Evolutionary conservation across 2,329 filamentous ascomycete genomes (phyloP).

Genomic region (Sclerotinia glacialis): DNA sequence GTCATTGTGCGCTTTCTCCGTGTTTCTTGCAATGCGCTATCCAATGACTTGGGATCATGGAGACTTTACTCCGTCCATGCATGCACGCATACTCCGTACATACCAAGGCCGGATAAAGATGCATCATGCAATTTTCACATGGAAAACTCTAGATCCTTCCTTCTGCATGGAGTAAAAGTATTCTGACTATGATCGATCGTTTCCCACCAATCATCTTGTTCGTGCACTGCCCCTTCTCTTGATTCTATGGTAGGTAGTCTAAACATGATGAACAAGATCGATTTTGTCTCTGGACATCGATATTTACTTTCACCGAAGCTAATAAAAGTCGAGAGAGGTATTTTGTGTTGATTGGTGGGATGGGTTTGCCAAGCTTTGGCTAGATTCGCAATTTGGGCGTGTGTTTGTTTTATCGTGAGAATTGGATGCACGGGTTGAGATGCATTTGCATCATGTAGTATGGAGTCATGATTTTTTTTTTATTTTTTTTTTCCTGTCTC

Average conservation of each 20-base stretch:
- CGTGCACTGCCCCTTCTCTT: conserved; percentile 4
- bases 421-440: neutral
- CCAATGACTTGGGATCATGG: too few relatives aligned
- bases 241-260: too few relatives aligned
- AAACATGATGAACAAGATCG: too few relatives aligned
- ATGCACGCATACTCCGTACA: too few relatives aligned
- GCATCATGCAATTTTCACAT: neutral
- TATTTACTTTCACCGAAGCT: neutral
- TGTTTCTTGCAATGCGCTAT: too few relatives aligned
- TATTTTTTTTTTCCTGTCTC: neutral
- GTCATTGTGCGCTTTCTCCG: neutral
- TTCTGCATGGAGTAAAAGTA: too few relatives aligned
- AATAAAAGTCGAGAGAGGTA: neutral
- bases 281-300: conserved; percentile 1
- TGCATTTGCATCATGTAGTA: conserved; percentile 3
- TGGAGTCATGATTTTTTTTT: neutral
- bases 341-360: neutral
- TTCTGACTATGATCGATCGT: too few relatives aligned
- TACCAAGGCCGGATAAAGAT: too few relatives aligned
- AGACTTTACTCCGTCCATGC: too few relatives aligned
- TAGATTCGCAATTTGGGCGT: neutral
- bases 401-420: too few relatives aligned
- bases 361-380: neutral
- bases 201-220: neutral
- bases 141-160: neutral